Conservation (phyloP, 2,329 filamentous ascomycete species). For the Zasmidium cellare region DNA sequence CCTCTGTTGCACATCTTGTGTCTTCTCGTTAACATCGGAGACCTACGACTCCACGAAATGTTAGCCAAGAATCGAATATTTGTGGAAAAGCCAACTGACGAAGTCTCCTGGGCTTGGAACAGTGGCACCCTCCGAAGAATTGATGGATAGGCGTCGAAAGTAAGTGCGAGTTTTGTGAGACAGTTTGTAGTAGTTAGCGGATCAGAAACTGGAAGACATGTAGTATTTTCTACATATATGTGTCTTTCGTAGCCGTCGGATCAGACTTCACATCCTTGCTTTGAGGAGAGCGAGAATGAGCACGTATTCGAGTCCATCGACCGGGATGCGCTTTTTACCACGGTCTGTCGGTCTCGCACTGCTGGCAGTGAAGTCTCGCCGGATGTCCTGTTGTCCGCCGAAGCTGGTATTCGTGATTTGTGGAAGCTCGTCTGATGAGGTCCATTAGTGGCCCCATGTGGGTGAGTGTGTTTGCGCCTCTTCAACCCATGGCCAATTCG, state of each 20-base stretch:
- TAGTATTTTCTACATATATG: background rate
- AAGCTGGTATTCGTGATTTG: background rate
- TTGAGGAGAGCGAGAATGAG: background rate
- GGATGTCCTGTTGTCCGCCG: background rate
- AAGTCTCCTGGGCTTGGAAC: no score
- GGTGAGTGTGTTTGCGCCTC: background rate
- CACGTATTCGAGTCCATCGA: background rate
- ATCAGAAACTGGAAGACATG: background rate
- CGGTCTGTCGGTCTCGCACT: background rate
- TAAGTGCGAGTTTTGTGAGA: no score
- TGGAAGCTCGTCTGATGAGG: background rate
- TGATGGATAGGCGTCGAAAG: background rate
- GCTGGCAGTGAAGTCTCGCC: background rate
- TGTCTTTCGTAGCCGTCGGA: background rate
- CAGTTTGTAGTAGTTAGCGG: no score
- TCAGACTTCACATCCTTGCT: background rate
- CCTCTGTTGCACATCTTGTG: no score
- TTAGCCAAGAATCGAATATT: no score
- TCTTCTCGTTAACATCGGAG: no score
- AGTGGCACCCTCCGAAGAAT: no score
- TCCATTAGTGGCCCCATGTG: background rate
- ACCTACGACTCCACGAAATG: no score
- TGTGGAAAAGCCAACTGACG: no score
- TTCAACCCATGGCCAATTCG: slow-evolving; percentile 24
- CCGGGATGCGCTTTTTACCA: background rate